phyloP scores from a whole-genome alignment of 805 yeast species.

The Nakazawaea wyomingensis region DNA sequence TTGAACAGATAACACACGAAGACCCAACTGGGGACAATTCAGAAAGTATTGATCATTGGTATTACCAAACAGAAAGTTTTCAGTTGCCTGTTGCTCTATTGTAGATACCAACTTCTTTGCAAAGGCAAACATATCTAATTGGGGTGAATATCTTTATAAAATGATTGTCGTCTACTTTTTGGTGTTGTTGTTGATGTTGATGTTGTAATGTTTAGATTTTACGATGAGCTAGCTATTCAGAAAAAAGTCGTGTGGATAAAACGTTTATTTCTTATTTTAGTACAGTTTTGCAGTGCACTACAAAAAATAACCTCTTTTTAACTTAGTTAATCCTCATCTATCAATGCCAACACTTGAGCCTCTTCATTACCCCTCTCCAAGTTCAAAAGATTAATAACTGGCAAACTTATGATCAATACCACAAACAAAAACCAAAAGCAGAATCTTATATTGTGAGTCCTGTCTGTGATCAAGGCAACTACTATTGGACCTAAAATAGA shows the following conservation, averaged over 20 bases:
- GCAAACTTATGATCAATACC: slow-evolving; percentile 50
- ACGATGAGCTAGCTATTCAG: too few relatives aligned
- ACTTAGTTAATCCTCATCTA: slow-evolving; percentile 20
- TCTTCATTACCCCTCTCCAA: slow-evolving; percentile 58
- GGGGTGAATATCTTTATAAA: background rate
- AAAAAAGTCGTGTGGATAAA: background rate
- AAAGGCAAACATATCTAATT: slow-evolving; percentile 57
- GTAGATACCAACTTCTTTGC: slow-evolving; percentile 59
- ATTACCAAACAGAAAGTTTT: slow-evolving; percentile 16
- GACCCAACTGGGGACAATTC: slow-evolving; percentile 38
- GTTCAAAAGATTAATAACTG: slow-evolving; percentile 50
- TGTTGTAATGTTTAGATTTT: background rate
- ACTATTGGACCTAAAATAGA: slow-evolving; percentile 69
- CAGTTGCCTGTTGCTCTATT: slow-evolving; percentile 34
- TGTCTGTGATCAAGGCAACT: slow-evolving; percentile 68
- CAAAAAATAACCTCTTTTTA: slow-evolving; percentile 12
- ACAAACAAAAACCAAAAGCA: slow-evolving; percentile 60
- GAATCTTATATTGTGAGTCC: slow-evolving; percentile 68
- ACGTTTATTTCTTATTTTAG: background rate
- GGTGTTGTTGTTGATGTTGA: background rate
- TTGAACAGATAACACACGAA: slow-evolving; percentile 50
- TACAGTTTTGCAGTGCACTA: background rate
- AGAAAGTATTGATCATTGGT: slow-evolving; percentile 31
- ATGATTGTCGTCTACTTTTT: background rate
- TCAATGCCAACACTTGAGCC: slow-evolving; percentile 34